Percentiles rank a stretch among this genome's conserved stretches.
Evolutionary conservation across 2,329 filamentous ascomycete species (phyloP).

Genomic region (Xylaria multiplex): DNA sequence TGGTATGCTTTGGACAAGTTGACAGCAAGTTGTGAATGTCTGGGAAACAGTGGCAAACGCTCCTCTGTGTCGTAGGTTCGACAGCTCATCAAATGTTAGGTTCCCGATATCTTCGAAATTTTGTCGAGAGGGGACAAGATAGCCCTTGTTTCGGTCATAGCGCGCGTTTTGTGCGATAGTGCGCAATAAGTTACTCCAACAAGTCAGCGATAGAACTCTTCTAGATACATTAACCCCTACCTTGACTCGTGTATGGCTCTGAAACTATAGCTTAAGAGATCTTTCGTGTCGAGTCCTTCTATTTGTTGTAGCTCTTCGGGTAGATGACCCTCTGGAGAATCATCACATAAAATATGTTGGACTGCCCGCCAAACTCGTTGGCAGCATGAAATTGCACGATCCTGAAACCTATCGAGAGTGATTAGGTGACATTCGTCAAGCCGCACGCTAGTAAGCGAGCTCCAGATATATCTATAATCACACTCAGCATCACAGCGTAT

Average conservation of each 20-base stretch:
- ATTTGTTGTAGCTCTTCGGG: slow-evolving; percentile 79
- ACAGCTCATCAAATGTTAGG: slow-evolving; percentile 83
- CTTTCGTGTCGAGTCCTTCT: slow-evolving; percentile 82
- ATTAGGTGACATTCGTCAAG: slow-evolving; percentile 53
- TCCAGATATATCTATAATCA: slow-evolving; percentile 61
- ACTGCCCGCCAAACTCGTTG: slow-evolving; percentile 80
- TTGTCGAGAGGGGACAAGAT: slow-evolving; percentile 59
- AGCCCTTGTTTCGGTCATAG: slow-evolving; percentile 55
- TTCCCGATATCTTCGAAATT: slow-evolving; percentile 75
- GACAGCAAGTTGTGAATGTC: slow-evolving; percentile 85
- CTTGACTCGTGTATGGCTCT: slow-evolving; percentile 94
- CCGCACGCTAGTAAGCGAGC: slow-evolving; percentile 56
- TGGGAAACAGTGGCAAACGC: slow-evolving; percentile 93
- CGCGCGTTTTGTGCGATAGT: slow-evolving; percentile 66
- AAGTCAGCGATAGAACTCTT: slow-evolving; percentile 39
- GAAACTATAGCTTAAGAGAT: slow-evolving; percentile 93
- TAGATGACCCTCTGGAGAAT: slow-evolving; percentile 90
- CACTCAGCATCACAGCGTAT: slow-evolving; percentile 21
- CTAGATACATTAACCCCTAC: slow-evolving; percentile 55
- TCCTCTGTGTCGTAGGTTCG: slow-evolving; percentile 85
- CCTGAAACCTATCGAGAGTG: slow-evolving; percentile 57
- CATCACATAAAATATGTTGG: slow-evolving; percentile 83
- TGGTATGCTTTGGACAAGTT: slow-evolving; percentile 64
- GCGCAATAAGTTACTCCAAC: slow-evolving; percentile 74
- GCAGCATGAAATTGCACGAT: slow-evolving; percentile 69